A percentile compares a stretch with the other conserved stretches of the same genome.
phyloP scores from a whole-genome alignment of 306 rosid species.

The Acacia acuminata region DNA sequence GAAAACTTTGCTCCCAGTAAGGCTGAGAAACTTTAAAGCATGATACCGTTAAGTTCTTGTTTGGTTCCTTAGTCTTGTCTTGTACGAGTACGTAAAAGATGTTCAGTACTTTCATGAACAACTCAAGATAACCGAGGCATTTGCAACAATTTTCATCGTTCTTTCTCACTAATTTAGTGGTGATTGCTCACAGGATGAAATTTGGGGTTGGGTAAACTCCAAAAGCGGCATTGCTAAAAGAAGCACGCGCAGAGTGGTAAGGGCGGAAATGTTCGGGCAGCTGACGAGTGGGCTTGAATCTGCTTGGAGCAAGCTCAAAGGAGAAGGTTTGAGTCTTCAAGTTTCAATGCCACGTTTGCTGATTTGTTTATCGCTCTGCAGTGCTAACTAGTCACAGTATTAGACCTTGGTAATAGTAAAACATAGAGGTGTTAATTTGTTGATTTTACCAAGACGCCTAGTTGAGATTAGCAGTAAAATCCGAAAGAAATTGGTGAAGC shows the following conservation, averaged over 20 bases:
- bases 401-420: not conserved
- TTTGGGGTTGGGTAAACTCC: constrained; percentile 88
- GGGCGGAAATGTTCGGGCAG: constrained; percentile 98
- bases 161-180: not conserved
- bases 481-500: not conserved
- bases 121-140: not conserved
- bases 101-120: not conserved
- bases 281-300: constrained; percentile 87
- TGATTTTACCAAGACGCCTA: not conserved
- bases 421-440: not conserved
- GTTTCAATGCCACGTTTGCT: not conserved
- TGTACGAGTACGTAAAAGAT: not conserved
- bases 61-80: not conserved
- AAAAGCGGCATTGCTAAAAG: constrained; percentile 43
- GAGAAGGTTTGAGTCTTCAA: constrained; percentile 64
- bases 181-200: constrained; percentile 59
- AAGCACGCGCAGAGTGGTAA: constrained; percentile 58
- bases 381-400: not conserved
- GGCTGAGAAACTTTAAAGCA: constrained; percentile 17
- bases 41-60: not conserved
- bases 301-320: constrained; percentile 96
- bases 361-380: not conserved
- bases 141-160: not conserved
- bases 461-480: not conserved
- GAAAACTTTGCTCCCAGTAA: constrained; percentile 74